Base-by-base conservation (phyloP, 495 filamentous ascomycete genomes). In the Ramalina intermedia region DNA sequence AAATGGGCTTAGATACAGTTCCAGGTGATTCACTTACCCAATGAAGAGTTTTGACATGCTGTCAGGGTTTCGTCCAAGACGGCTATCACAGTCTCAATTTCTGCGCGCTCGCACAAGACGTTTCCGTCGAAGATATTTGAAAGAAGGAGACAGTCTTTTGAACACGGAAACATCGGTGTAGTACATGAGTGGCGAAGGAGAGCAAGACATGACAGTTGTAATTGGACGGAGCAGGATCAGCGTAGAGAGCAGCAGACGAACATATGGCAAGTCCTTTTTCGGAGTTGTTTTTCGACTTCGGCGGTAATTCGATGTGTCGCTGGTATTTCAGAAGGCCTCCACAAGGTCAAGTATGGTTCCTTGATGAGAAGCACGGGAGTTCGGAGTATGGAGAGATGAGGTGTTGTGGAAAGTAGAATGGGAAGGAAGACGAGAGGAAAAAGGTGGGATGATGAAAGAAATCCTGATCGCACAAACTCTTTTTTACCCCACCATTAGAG, bases 31-130 rank as follows among this genome's bases (percentile, higher is more conserved):
- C 4, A 65, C 80, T 68, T 74, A 93, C 87, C 87, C 87, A 60
- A 94, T 82, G 63, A 93, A 94, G 49, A 94, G 72, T 64, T 94
- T 94, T 26, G 86, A 76, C 87, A 94, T 94, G 47, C 55, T 74
- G 62, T 55, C 26, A 44, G 46, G 35, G 24, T 39, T 53, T 44
- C 43, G 54, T 49, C 56, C 48, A 63, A 40, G 29, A 49, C 43
- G 60, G 61, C 64, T 63, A 61, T 37, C 41, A 57, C 53, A 56
- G 41, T 51, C 53, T 60, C 60, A 64, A 60, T 61, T 58, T 65
- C 55, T 54, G 57, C 51, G 52, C 64, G 65, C 54, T 66, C 61
- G 63, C 64, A 62, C 55, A 53, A 55, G 35, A 52, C 49, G 49
- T 58, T 54, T 59, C 50, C 52, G 53, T 55, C 57, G 61, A 45